These are phyloP conservation scores for Paraphoma sp. DNA, from an alignment of 2,329 filamentous ascomycete species.

Conservation along the genomic window DNA sequence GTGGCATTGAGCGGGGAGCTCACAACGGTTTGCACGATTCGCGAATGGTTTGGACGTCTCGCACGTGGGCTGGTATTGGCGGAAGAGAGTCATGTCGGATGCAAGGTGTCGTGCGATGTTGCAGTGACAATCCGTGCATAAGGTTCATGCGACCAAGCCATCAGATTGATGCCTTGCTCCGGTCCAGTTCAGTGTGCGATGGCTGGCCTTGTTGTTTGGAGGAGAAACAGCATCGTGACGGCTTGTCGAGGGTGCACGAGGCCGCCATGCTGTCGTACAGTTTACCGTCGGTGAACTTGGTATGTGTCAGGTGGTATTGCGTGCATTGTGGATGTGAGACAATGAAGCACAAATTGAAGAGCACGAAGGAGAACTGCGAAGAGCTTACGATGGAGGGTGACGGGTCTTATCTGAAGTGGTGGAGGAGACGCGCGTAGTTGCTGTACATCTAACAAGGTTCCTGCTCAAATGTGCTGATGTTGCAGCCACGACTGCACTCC, in stretches of 20 bases:
- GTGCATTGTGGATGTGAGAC: too few relatives aligned
- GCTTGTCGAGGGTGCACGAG: too few relatives aligned
- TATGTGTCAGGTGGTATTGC: neutral
- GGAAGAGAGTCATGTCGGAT: too few relatives aligned
- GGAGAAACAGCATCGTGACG: too few relatives aligned
- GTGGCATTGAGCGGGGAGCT: neutral
- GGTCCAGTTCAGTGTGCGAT: too few relatives aligned
- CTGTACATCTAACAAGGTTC: constrained; percentile 2
- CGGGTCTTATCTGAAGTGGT: neutral
- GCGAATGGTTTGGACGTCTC: neutral
- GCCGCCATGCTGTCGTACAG: too few relatives aligned
- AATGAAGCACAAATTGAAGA: neutral
- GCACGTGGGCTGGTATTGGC: too few relatives aligned
- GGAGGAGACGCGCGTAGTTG: neutral
- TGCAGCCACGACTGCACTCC: neutral
- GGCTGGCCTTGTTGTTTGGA: too few relatives aligned
- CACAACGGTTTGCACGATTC: neutral
- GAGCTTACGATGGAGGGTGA: neutral
- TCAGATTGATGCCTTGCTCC: too few relatives aligned
- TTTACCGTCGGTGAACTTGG: neutral
- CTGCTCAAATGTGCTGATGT: constrained; percentile 2
- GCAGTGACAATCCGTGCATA: too few relatives aligned
- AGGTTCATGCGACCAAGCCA: too few relatives aligned
- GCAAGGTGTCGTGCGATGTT: too few relatives aligned
- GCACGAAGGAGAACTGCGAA: neutral